Percentiles rank a stretch among this genome's conserved stretches.
Evolutionary conservation across 176 grass and related monocot species (phyloP).

Genomic region (Oryza rufipogon): DNA sequence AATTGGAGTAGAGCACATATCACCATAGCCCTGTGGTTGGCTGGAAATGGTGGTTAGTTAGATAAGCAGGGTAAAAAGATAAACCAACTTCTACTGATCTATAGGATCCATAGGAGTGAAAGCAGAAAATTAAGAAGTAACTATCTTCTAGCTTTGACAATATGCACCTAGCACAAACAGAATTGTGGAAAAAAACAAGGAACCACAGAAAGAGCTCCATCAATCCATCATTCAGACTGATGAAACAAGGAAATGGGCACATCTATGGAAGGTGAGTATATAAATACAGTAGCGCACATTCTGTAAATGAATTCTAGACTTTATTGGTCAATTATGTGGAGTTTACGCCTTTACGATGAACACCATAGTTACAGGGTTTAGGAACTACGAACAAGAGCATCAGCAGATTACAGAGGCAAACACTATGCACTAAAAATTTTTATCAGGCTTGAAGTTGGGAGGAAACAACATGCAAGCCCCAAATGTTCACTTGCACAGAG

Average conservation of each 20-base stretch:
- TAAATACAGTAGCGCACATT: background rate
- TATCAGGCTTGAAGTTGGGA: background rate
- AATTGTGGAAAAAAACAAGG: background rate
- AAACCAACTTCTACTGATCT: background rate
- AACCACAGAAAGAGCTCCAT: background rate
- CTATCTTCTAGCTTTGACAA: background rate
- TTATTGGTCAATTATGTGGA: background rate
- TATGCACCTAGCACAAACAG: background rate
- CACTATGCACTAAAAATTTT: background rate
- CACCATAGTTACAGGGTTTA: too few species aligned
- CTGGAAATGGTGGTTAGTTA: background rate
- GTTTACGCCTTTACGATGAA: too few species aligned
- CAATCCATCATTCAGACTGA: background rate
- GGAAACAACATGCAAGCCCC: background rate
- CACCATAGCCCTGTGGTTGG: background rate
- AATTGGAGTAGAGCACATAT: background rate
- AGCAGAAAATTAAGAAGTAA: background rate
- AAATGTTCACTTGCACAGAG: background rate
- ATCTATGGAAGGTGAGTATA: background rate
- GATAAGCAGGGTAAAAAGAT: background rate
- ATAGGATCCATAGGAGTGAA: background rate
- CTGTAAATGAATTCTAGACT: background rate
- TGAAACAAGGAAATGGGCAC: background rate
- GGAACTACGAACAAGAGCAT: background rate
- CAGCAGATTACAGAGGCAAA: background rate